Evolutionary conservation across 202 grass and related monocot genomes (phyloP).

Genomic region (Setaria italica): DNA sequence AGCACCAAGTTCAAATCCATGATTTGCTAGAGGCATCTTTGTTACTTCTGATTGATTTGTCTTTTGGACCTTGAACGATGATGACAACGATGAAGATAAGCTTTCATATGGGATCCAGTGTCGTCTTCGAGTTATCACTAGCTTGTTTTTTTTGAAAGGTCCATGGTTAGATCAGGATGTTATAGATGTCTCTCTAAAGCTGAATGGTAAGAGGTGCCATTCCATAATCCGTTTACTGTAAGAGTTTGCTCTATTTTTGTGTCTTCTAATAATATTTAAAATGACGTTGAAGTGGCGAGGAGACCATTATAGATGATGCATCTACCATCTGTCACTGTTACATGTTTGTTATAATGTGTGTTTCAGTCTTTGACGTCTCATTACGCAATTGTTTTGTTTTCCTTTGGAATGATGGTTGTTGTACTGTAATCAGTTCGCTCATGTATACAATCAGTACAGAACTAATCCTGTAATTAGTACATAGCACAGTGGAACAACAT

Average conservation of each 20-base stretch:
- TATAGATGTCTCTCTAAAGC: slow-evolving; percentile 38
- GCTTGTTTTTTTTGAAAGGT: slow-evolving; percentile 37
- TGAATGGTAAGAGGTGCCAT: slow-evolving; percentile 44
- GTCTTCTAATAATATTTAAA: slow-evolving; percentile 43
- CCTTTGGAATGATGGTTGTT: slow-evolving; percentile 29
- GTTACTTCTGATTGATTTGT: slow-evolving; percentile 26
- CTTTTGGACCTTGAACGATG: slow-evolving; percentile 39
- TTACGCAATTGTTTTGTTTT: slow-evolving; percentile 8
- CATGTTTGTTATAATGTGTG: slow-evolving; percentile 31
- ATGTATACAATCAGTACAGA: slow-evolving; percentile 20
- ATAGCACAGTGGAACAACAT: slow-evolving; percentile 30
- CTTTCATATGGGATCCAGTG: slow-evolving; percentile 27
- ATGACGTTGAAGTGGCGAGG: slow-evolving; percentile 34
- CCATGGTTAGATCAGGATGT: slow-evolving; percentile 45
- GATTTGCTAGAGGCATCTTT: slow-evolving; percentile 38
- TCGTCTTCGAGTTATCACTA: slow-evolving; percentile 35
- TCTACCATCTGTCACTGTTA: slow-evolving; percentile 36
- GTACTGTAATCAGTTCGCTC: slow-evolving; percentile 7
- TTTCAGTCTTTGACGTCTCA: slow-evolving; percentile 14
- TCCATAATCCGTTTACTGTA: slow-evolving; percentile 32
- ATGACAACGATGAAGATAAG: slow-evolving; percentile 10
- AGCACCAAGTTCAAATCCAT: slow-evolving; percentile 45
- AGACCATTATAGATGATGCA: slow-evolving; percentile 32
- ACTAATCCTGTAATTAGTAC: slow-evolving; percentile 10
- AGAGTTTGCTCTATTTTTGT: slow-evolving; percentile 42